Percentiles rank a stretch among this genome's conserved stretches.
Evolutionary conservation across 1,284 basidiomycete genomes (phyloP).

Genomic region (Peniophora sp.): DNA sequence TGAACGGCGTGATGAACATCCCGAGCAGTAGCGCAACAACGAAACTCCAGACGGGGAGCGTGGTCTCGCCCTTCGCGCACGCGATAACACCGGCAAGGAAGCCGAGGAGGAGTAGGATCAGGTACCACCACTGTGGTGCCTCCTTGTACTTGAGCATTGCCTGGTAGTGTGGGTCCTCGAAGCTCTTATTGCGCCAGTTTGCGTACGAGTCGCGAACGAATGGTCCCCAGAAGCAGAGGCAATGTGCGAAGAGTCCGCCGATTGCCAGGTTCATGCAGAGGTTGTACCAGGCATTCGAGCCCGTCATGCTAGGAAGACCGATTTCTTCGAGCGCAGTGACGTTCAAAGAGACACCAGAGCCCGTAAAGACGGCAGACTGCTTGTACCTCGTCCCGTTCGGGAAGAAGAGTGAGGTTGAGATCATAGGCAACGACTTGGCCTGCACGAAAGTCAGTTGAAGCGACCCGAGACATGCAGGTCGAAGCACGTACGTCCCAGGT

Average conservation of each 20-base stretch:
- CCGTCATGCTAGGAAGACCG: conserved; percentile 42
- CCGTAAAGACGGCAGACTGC: conserved; percentile 45
- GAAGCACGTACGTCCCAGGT: conserved; percentile 40
- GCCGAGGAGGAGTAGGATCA: conserved; percentile 27
- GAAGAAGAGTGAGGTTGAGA: conserved; percentile 55
- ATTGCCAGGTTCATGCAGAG: conserved; percentile 45
- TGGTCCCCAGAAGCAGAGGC: conserved; percentile 45
- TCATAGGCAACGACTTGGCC: conserved; percentile 51
- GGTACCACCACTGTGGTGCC: conserved; percentile 43
- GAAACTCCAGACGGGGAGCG: not conserved
- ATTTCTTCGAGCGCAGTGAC: conserved; percentile 42
- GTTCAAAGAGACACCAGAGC: conserved; percentile 35
- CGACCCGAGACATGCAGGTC: conserved; percentile 4
- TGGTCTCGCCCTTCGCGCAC: not conserved
- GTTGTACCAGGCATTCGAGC: conserved; percentile 50
- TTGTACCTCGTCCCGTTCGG: conserved; percentile 47
- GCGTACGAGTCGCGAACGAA: conserved; percentile 42
- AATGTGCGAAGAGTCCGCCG: conserved; percentile 55
- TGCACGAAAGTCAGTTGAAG: conserved; percentile 13
- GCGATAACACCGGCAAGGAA: conserved; percentile 2
- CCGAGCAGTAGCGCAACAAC: conserved; percentile 18
- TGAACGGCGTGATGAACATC: conserved; percentile 3
- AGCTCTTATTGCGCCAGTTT: conserved; percentile 28
- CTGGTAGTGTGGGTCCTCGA: conserved; percentile 51
- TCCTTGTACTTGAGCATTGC: conserved; percentile 41